Conservation (phyloP, 2,329 filamentous ascomycete species). For the Fusarium pseudocircinatum region DNA sequence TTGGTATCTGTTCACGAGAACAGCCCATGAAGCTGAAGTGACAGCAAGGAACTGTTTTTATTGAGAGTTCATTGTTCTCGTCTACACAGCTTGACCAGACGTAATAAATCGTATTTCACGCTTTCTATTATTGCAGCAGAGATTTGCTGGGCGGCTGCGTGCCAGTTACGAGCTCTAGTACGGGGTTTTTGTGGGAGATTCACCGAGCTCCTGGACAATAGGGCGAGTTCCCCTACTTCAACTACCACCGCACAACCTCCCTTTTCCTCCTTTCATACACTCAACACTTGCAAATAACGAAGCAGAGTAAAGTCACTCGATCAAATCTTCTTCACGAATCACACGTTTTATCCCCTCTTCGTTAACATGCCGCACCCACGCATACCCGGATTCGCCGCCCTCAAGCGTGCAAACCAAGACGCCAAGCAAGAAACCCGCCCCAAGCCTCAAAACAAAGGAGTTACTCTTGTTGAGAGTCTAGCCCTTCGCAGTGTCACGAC, state of each 20-base stretch:
- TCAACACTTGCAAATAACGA: accelerated
- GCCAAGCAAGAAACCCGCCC: too few species aligned
- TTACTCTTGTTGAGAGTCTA: not conserved
- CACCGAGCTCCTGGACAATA: not conserved
- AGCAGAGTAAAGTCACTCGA: accelerated
- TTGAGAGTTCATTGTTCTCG: not conserved
- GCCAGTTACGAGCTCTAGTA: not conserved
- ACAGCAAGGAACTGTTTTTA: not conserved
- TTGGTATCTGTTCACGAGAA: not conserved
- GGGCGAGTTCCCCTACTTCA: not conserved
- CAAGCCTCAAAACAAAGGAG: not conserved
- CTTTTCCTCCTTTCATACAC: not conserved
- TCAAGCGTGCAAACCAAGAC: not conserved
- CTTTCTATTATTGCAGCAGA: not conserved
- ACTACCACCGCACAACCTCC: not conserved
- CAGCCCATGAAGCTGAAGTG: not conserved
- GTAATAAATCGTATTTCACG: not conserved
- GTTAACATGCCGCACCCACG: not conserved
- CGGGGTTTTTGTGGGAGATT: not conserved
- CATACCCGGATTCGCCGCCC: not conserved
- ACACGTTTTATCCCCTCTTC: not conserved
- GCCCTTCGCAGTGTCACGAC: not conserved
- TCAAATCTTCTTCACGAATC: not conserved
- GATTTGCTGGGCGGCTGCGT: not conserved
- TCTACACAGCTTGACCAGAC: not conserved